Evolutionary conservation across 176 grass and related monocot genomes (phyloP).

Genomic region (sorghum (Sorghum bicolor)): Sorghum_bicolor_NCBIv3 NC_012879.2:152001-152500

Average conservation of each 20-base stretch:
- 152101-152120: constrained; percentile 56
- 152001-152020: background rate
- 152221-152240: background rate
- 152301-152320: background rate
- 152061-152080: constrained; percentile 56
- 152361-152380: background rate
- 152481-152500: constrained; percentile 48
- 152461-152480: constrained; percentile 55
- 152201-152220: background rate
- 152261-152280: background rate
- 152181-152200: background rate
- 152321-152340: background rate
- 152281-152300: background rate
- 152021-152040: constrained; percentile 31
- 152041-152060: constrained; percentile 47
- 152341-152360: constrained; percentile 2
- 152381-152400: background rate
- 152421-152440: background rate
- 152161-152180: constrained; percentile 46
- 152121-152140: constrained; percentile 66
- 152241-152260: background rate
- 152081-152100: constrained; percentile 35
- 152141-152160: constrained; percentile 64
- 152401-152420: background rate
- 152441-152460: background rate